Conservation (phyloP, 2,329 filamentous ascomycete genomes). For the Sporothrix phasma region DNA sequence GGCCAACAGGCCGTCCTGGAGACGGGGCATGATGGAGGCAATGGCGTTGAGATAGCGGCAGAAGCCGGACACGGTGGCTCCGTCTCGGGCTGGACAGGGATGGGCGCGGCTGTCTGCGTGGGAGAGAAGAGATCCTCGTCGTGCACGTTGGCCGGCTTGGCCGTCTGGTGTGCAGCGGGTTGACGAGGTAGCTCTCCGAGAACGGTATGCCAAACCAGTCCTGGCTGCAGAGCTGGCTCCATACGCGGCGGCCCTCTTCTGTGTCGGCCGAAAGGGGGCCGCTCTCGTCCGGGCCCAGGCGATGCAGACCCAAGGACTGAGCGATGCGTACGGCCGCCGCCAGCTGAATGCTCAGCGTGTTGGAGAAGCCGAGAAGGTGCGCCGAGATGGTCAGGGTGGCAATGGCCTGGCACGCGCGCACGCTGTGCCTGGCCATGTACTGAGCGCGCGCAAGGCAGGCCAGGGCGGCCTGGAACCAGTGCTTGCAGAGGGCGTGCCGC, state of each 20-base stretch:
- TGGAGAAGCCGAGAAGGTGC: constrained; percentile 38
- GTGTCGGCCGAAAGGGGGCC: constrained; percentile 20
- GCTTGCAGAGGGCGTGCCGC: constrained; percentile 30
- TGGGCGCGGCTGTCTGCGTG: not conserved
- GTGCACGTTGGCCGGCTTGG: constrained; percentile 27
- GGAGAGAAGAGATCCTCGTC: constrained; percentile 21
- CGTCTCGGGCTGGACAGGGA: not conserved
- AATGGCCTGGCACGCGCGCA: constrained; percentile 37
- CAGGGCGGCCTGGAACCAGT: constrained; percentile 37
- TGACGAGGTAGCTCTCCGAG: constrained; percentile 31
- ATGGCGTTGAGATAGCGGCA: constrained; percentile 25
- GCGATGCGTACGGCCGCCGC: constrained; percentile 37
- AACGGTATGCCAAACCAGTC: constrained; percentile 31
- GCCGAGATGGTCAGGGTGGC: constrained; percentile 38
- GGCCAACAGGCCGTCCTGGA: constrained; percentile 26
- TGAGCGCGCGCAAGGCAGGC: constrained; percentile 36
- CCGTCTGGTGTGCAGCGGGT: constrained; percentile 28
- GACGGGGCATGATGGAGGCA: constrained; percentile 27
- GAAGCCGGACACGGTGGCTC: constrained; percentile 23
- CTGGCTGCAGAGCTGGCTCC: constrained; percentile 30
- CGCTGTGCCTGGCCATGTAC: constrained; percentile 34
- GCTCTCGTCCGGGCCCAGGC: constrained; percentile 20
- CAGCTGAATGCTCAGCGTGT: constrained; percentile 36
- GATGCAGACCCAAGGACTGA: constrained; percentile 37
- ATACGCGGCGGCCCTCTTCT: constrained; percentile 29